Percentiles rank a stretch among this genome's conserved stretches.
These are phyloP conservation scores for Poronia punctata DNA, from an alignment of 495 filamentous ascomycete genomes.

Conservation along the genomic window DNA sequence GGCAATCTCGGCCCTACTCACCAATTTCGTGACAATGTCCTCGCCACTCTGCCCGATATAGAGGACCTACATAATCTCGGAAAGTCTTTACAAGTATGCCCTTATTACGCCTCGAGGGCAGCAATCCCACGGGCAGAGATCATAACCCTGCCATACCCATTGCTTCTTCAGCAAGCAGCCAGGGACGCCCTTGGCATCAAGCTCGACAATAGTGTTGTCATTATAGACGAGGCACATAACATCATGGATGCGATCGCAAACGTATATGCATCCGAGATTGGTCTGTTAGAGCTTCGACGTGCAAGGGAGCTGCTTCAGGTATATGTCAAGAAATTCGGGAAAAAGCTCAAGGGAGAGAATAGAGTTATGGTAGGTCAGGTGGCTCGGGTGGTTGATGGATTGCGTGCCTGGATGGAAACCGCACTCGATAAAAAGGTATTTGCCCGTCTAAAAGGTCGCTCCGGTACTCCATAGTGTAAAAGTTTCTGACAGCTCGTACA, in stretches of 20 bases:
- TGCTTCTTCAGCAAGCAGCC: constrained; percentile 83
- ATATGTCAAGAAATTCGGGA: constrained; percentile 83
- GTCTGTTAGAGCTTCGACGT: constrained; percentile 60
- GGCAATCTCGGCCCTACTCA: constrained; percentile 64
- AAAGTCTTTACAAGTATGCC: constrained; percentile 75
- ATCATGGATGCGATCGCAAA: constrained; percentile 89
- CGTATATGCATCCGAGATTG: constrained; percentile 76
- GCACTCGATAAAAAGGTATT: constrained; percentile 36
- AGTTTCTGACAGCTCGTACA: constrained; percentile 13
- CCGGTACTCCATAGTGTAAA: not conserved
- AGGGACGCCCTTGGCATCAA: constrained; percentile 82
- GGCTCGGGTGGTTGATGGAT: constrained; percentile 69
- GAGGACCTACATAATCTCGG: constrained; percentile 81
- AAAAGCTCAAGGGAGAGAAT: constrained; percentile 85
- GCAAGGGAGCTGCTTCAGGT: constrained; percentile 66
- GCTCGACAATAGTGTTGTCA: constrained; percentile 77
- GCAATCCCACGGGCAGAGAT: constrained; percentile 84
- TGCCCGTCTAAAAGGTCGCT: not conserved
- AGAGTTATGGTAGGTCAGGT: constrained; percentile 84
- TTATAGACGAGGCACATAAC: constrained; percentile 97
- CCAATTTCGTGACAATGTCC: constrained; percentile 78
- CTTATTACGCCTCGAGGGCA: constrained; percentile 87
- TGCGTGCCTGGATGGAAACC: constrained; percentile 58
- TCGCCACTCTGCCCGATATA: constrained; percentile 86
- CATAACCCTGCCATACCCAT: constrained; percentile 86